Evolutionary conservation across 306 rosid species (phyloP).

Genomic region (Vigna nakashimae): DNA sequence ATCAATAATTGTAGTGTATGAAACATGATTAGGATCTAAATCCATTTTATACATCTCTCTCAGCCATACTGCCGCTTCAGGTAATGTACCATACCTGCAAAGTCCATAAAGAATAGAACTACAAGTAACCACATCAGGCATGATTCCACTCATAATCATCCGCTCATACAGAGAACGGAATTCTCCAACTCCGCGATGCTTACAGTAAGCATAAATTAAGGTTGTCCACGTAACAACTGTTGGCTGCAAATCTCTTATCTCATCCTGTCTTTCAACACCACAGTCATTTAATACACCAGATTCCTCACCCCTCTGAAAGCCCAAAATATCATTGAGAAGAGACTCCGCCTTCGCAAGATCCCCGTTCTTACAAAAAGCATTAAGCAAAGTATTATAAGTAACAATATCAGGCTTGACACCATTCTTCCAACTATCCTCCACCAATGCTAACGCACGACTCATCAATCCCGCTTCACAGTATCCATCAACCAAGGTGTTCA

Average conservation of each 20-base stretch:
- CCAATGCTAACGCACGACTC: constrained; percentile 58
- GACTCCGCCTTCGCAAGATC: constrained; percentile 60
- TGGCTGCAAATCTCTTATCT: constrained; percentile 54
- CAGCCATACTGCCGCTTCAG: constrained; percentile 68
- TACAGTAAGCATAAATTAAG: constrained; percentile 62
- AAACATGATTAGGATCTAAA: constrained; percentile 71
- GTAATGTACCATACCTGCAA: constrained; percentile 73
- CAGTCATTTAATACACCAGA: constrained; percentile 29
- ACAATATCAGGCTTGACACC: constrained; percentile 62
- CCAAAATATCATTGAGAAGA: constrained; percentile 57
- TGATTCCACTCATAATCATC: constrained; percentile 70
- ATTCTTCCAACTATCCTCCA: constrained; percentile 52
- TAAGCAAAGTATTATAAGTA: constrained; percentile 70
- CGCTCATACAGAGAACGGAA: constrained; percentile 72
- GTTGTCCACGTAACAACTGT: constrained; percentile 68
- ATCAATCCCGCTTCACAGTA: constrained; percentile 69
- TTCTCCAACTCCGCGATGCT: constrained; percentile 62
- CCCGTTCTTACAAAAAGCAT: constrained; percentile 64
- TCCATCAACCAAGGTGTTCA: constrained; percentile 67
- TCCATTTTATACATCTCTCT: constrained; percentile 83
- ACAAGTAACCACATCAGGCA: constrained; percentile 78
- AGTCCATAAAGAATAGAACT: constrained; percentile 75
- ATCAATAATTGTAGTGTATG: constrained; percentile 70
- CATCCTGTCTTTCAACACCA: constrained; percentile 33
- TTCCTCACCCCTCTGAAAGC: constrained; percentile 43